phyloP scores from a whole-genome alignment of 495 filamentous ascomycete species.

The Podospora pseudocomata region DNA sequence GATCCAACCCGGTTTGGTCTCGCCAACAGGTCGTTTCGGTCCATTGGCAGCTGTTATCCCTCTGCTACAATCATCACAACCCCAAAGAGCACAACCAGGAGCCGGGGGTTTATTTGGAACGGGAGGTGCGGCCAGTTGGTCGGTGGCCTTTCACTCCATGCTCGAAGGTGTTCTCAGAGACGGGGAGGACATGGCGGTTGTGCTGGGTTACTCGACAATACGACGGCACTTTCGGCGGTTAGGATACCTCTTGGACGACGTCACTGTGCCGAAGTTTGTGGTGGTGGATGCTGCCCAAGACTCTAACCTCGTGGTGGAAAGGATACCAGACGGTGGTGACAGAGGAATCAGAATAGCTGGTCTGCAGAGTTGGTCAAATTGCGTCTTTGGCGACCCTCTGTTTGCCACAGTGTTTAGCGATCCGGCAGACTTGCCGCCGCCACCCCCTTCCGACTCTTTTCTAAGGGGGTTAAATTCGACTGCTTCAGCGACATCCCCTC shows the following conservation, averaged over 20 bases:
- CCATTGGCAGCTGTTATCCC: conserved; percentile 33
- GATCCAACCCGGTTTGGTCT: conserved; percentile 24
- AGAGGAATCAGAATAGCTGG: conserved; percentile 29
- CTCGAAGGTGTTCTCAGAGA: conserved; percentile 43
- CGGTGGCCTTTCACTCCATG: conserved; percentile 44
- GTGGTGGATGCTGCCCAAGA: conserved; percentile 35
- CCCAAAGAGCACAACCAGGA: conserved; percentile 3
- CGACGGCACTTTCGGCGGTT: conserved; percentile 38
- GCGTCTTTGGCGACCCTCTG: conserved; percentile 58
- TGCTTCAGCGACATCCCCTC: conserved; percentile 7
- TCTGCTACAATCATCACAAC: neutral
- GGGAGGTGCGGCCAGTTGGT: conserved; percentile 36
- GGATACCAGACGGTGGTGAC: neutral
- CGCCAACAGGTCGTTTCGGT: conserved; percentile 41
- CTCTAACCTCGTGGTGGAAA: conserved; percentile 33
- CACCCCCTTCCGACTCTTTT: conserved; percentile 40
- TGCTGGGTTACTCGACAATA: conserved; percentile 40
- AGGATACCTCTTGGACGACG: conserved; percentile 37
- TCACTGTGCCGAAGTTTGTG: conserved; percentile 38
- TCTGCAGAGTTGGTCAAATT: conserved; percentile 49
- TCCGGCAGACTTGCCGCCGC: conserved; percentile 10
- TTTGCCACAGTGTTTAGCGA: conserved; percentile 49
- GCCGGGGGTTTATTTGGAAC: conserved; percentile 10
- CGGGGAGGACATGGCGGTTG: conserved; percentile 45
- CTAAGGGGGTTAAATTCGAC: conserved; percentile 31